Base-by-base conservation (phyloP, 352 stramenopile species). In the Stramenopiles sp. region DNA sequence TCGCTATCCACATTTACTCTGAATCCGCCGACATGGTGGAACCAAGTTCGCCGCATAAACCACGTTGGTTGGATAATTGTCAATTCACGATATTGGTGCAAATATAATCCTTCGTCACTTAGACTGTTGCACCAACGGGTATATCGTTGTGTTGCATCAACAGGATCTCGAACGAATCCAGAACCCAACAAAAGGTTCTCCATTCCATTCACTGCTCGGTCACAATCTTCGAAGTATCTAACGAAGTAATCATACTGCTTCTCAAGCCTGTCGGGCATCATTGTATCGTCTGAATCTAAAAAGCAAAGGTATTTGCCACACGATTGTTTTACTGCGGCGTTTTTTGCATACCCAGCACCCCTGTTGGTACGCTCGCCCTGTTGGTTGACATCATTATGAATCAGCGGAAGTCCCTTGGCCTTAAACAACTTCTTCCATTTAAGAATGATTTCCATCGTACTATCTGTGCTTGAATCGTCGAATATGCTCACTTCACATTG, bases 61-160 rank as follows among this genome's bases (percentile, higher is more conserved):
- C 83, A 86, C 0, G 82, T 86, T 0, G 83, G 83, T 82, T 86
- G 83, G n/a, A 86, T 84, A 0, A 86, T 14, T 0, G 83, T 75
- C 4, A 86, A 44, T 44, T 86, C 83, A 27, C 83, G 82, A 81
- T 84, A 86, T 25, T 81, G 82, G 44, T 86, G 83, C 67, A 78
- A 76, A 31, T 80, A 30, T 7, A 86, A 76, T 55, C 83, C 82
- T 1, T 0, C 75, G 14, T 83, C 32, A 25, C 44, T 31, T 8
- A 86, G 82, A 30, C 82, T 75, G 44, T 86, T 86, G 30, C 78
- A 75, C 83, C 83, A 86, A 30, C 80, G 67, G 7, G 80, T 84
- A 55, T 86, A 86, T 4, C 82, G 32, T 22, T 44, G 81, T 33
- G 83, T 86, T 29, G 80, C 76, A 44, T 85, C 83, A 1, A 67